These are phyloP conservation scores for Alternaria brassicicola DNA, from an alignment of 2,329 filamentous ascomycete species.

Conservation along the genomic window DNA sequence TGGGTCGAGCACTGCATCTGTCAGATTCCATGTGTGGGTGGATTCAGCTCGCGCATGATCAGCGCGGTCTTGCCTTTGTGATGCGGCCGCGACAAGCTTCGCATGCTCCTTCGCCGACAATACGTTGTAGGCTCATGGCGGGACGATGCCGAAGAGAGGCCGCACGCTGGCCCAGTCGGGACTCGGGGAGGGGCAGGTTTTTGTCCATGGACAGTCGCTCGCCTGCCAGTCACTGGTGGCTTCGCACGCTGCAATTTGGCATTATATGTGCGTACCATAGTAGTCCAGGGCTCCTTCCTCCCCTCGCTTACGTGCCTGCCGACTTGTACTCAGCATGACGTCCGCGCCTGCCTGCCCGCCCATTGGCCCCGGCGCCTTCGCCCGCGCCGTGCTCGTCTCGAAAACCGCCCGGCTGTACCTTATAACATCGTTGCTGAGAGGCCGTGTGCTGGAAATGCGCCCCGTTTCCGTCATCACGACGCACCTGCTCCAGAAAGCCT, in stretches of 20 bases:
- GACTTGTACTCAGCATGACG: conserved; percentile 3
- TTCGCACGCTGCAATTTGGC: background rate
- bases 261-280: conserved; percentile 1
- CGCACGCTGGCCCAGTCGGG: background rate
- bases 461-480: background rate
- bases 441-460: background rate
- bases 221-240: background rate
- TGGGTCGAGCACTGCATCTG: conserved; percentile 5
- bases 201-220: background rate
- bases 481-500: background rate
- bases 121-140: background rate
- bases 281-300: background rate
- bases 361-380: no score
- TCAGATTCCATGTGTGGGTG: background rate
- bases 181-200: background rate
- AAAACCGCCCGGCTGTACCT: background rate
- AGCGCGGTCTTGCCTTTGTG: background rate
- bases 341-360: background rate
- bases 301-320: background rate
- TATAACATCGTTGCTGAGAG: background rate
- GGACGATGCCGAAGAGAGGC: conserved; percentile 1
- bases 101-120: conserved; percentile 3
- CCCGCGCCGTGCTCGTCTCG: background rate
- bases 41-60: background rate
- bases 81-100: conserved; percentile 10